Base-by-base conservation (phyloP, 208 protist genomes). In the Leptomonas pyrrhocoris region DNA sequence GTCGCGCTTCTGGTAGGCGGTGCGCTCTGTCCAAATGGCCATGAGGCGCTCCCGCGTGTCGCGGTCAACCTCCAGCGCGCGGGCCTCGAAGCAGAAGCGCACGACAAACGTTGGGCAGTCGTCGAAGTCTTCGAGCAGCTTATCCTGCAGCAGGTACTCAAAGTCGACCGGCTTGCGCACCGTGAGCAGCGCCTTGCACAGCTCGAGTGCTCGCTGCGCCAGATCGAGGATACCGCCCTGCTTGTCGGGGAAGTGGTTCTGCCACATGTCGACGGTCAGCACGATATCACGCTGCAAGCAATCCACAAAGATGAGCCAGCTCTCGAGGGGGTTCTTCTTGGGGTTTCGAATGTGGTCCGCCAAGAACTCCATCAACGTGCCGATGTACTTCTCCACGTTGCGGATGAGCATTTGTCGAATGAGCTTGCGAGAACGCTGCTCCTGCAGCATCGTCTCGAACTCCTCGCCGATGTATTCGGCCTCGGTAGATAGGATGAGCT, bases 61-160 rank as follows among this genome's bases (percentile, higher is more conserved):
- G 30, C 65, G 73, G 55, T 87, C 84, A 6, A 96, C 28, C 63
- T 94, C 82, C 71, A 83, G 75, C 34, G 69, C 46, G 12, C 92
- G 82, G 25, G 80, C 78, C 48, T 88, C 80, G 42, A 96, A 51
- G 34, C 71, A 74, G 70, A 93, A 96, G 61, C 79, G 85, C 6
- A 96, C 68, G 28, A 92, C 80, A 74, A 96, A 96, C 3, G 87
- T 91, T 15, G 92, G 92, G 57, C 82, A 93, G 73, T 96, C 92
- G 30, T 88, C 92, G 74, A 94, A 96, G 73, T 90, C 80, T 49
- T 94, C 87, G 15, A 96, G 74, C 30, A 96, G 70, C 28, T 81
- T 78, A 43, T 89, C 76, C 56, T 92, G 84, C 13, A 96, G 56
- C 21, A 94, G 71, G 62, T 87, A 94, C 25, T 82, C 75, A 54